Base-by-base conservation (phyloP, 2,329 filamentous ascomycete species). In the Nothophoma quercina region DNA sequence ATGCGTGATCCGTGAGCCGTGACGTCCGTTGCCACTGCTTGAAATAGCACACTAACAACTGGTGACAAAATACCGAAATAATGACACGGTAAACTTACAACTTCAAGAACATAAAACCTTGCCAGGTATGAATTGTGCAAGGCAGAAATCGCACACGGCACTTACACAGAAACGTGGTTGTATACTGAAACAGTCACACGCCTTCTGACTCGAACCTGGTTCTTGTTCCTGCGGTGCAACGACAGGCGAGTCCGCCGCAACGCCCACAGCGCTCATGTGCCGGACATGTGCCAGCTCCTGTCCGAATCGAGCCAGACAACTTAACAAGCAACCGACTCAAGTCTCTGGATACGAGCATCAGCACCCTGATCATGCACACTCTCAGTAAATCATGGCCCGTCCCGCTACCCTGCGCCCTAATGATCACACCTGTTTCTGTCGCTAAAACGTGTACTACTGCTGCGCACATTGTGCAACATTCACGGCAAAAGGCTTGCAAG, bases 131-230 rank as follows among this genome's bases (percentile, higher is more conserved):
- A 23, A 34, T 13, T 2, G 19, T 15, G 26, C 29, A 39, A 44
- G 44, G 33, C 43, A 44, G 38, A 18, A 36, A 16, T 29, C 18
- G 8, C 33, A 21, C 18, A 36, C 41, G 33, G 18, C 25, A 51
- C 30, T 46, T 46, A 25, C 33, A 21, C 23, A 23, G 41, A 16
- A 21, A 51, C 29, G 30, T 29, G 50, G 38, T 53, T 38, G 34
- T 25, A 28, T 38, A 15, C 38, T 61, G 57, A 61, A 55, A 60
- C 61, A 58, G 42, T 57, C 43, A 52, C 43, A 54, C 59, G 55
- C 56, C 39, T 28, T 50, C 47, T 40, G 51, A 49, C 56, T 34
- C 49, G 33, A 54, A 39, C 42, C 36, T 26, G 41, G 51, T 29
- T 41, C 47, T 45, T 50, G 49, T 47, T 49, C 26, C 35, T 51